phyloP scores from a whole-genome alignment of 1,284 basidiomycete genomes.

The Cutaneotrichosporon sp. region DNA sequence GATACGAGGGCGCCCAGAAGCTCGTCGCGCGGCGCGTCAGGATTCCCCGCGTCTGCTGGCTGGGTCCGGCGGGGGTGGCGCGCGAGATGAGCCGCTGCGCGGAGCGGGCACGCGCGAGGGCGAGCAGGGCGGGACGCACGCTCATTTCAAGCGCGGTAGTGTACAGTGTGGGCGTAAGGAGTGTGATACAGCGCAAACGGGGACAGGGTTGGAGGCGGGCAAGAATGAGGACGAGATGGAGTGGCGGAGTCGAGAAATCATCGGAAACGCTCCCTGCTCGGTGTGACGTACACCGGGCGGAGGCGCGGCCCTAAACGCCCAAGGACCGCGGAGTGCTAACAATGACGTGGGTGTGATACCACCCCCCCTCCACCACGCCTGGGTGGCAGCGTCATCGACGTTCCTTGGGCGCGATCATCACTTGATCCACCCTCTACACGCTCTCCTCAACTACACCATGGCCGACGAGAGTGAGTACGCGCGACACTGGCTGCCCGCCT shows the following conservation, averaged over 20 bases:
- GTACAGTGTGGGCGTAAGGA: neutral
- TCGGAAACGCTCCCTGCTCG: neutral
- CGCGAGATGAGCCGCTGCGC: neutral
- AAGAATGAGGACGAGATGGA: neutral
- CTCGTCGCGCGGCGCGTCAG: slow-evolving; percentile 20
- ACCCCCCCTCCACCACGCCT: too few relatives aligned
- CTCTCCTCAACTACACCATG: slow-evolving; percentile 11
- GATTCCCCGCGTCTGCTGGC: slow-evolving; percentile 4
- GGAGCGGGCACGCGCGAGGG: slow-evolving; percentile 4
- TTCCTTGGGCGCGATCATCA: neutral
- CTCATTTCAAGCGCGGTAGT: neutral
- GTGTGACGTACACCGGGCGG: neutral
- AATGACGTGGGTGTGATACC: neutral
- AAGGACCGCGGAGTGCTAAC: neutral
- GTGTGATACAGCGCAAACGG: slow-evolving; percentile 2
- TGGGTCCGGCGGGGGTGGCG: neutral
- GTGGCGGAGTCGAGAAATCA: neutral
- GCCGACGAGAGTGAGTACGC: slow-evolving; percentile 25
- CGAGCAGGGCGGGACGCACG: neutral
- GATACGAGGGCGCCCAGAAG: slow-evolving; percentile 28
- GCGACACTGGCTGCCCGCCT: too few relatives aligned
- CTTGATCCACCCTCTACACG: too few relatives aligned
- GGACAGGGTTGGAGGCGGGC: too few relatives aligned
- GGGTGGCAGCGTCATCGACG: neutral
- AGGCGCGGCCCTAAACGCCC: neutral